phyloP scores from a whole-genome alignment of 73 alveolate species.

The Stentor roeselii region DNA sequence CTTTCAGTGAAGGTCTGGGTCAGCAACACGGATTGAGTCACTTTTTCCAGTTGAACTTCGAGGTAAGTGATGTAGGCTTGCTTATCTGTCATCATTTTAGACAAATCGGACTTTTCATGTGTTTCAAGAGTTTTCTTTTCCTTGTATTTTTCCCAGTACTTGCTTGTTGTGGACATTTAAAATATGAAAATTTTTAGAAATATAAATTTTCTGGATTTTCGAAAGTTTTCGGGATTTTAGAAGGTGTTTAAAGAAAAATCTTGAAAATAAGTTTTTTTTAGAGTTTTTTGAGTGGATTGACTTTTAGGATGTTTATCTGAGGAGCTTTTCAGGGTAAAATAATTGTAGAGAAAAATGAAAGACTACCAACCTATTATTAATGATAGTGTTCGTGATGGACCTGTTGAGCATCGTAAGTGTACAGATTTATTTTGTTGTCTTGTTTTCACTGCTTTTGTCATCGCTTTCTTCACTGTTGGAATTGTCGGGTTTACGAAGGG shows the following conservation, averaged over 20 bases:
- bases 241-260: no score
- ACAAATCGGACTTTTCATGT: not conserved
- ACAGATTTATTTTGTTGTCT: slow-evolving; percentile 86
- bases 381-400: not conserved
- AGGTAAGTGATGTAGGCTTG: slow-evolving; percentile 58
- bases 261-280: no score
- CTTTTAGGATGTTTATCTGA: not conserved
- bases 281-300: no score
- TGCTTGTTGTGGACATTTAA: not conserved
- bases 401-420: slow-evolving; percentile 84
- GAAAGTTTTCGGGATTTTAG: no score
- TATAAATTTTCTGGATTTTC: no score
- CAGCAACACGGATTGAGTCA: slow-evolving; percentile 38
- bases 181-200: no score
- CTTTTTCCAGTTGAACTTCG: slow-evolving; percentile 57
- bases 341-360: not conserved
- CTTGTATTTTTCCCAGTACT: slow-evolving; percentile 16
- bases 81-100: slow-evolving; percentile 43
- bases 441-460: slow-evolving; percentile 70
- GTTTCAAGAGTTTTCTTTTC: not conserved
- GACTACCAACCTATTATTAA: not conserved
- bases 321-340: not conserved
- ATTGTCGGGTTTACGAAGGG: slow-evolving; percentile 81
- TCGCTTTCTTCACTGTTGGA: slow-evolving; percentile 76
- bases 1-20: slow-evolving; percentile 48